Conservation (phyloP, 257 asterid species). For the Penstemon davidsonii region DNA sequence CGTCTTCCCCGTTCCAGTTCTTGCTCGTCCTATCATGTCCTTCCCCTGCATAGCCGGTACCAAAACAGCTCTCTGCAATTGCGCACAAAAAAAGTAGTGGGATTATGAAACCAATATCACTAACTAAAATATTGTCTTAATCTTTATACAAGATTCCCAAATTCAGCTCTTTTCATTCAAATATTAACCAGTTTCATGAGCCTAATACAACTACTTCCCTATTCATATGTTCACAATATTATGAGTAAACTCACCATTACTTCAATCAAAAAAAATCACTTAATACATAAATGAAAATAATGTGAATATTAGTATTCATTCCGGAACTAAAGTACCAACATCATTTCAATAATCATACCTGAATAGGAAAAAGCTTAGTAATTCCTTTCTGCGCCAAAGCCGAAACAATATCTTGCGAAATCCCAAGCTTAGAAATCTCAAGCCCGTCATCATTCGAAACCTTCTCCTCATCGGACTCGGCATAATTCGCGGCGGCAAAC, state of each 20-base stretch:
- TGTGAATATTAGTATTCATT: too few relatives aligned
- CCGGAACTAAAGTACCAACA: too few relatives aligned
- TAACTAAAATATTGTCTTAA: too few relatives aligned
- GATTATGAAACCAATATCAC: neutral
- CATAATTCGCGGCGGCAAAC: conserved; percentile 61
- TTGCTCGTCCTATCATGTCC: conserved; percentile 95
- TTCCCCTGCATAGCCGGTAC: conserved; percentile 96
- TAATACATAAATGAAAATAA: too few relatives aligned
- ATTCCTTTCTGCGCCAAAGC: conserved; percentile 71
- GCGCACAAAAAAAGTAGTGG: neutral
- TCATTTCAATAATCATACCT: conserved; percentile 43
- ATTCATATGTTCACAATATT: too few relatives aligned
- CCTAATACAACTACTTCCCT: too few relatives aligned
- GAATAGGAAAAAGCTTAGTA: conserved; percentile 87
- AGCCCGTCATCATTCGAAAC: conserved; percentile 67
- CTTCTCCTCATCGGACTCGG: conserved; percentile 50
- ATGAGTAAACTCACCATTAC: too few relatives aligned
- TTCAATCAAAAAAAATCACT: too few relatives aligned
- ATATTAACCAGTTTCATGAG: too few relatives aligned
- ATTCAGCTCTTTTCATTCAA: too few relatives aligned
- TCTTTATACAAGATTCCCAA: too few relatives aligned
- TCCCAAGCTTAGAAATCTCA: conserved; percentile 83
- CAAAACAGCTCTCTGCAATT: conserved; percentile 64
- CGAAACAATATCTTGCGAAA: conserved; percentile 58
- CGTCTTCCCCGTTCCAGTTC: conserved; percentile 96